Evolutionary conservation across 2,329 filamentous ascomycete species (phyloP).

Genomic region (Epichloe uncinata): DNA sequence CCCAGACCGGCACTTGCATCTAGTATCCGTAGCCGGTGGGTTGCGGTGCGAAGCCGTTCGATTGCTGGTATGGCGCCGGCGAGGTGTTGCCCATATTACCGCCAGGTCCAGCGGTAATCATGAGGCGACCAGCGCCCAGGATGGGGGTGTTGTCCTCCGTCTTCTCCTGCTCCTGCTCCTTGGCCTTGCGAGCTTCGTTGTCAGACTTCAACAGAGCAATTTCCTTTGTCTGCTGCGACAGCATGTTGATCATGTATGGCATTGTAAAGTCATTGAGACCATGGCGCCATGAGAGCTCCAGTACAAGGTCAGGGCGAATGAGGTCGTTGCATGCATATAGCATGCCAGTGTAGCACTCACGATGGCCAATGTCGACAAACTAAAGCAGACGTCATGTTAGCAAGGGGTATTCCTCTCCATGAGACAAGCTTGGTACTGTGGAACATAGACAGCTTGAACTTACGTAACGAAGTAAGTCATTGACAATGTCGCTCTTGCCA

Average conservation of each 20-base stretch:
- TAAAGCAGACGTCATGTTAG: slow-evolving; percentile 26
- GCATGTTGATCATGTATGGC: slow-evolving; percentile 99
- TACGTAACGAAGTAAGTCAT: slow-evolving; percentile 93
- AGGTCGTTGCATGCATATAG: slow-evolving; percentile 97
- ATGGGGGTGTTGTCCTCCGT: slow-evolving; percentile 92
- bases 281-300: slow-evolving; percentile 95
- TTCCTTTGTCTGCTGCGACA: slow-evolving; percentile 79
- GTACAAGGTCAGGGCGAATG: slow-evolving; percentile 79
- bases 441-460: slow-evolving; percentile 31
- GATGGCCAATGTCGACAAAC: slow-evolving; percentile 98
- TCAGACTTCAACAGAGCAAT: slow-evolving; percentile 81
- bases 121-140: slow-evolving; percentile 72
- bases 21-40: slow-evolving; percentile 62
- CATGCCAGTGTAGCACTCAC: slow-evolving; percentile 99
- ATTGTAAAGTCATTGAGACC: slow-evolving; percentile 94
- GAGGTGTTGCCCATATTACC: slow-evolving; percentile 34
- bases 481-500: slow-evolving; percentile 78
- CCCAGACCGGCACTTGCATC: slow-evolving; percentile 19
- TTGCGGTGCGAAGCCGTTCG: slow-evolving; percentile 84
- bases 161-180: slow-evolving; percentile 67
- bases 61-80: slow-evolving; percentile 56
- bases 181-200: slow-evolving; percentile 83
- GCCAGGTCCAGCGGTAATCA: slow-evolving; percentile 88
- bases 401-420: neutral
- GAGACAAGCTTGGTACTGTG: neutral